A percentile compares a stretch with the other conserved stretches of the same genome.
Conservation (phyloP, 768 basidiomycete species). For the Cantharellus anzutake region DNA sequence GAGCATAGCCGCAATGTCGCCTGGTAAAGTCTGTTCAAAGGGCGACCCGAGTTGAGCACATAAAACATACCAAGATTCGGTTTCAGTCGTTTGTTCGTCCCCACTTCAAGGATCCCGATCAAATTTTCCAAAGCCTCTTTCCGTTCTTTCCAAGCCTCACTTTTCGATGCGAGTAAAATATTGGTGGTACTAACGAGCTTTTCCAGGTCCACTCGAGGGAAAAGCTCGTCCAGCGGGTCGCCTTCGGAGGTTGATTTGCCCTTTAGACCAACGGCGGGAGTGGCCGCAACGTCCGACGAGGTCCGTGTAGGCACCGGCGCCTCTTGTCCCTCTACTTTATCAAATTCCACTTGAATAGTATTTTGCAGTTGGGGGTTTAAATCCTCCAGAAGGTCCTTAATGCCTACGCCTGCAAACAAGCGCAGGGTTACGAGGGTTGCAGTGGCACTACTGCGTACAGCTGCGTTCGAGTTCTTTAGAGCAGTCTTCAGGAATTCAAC, state of each 20-base stretch:
- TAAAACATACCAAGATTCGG: conserved; percentile 54
- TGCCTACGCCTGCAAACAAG: conserved; percentile 77
- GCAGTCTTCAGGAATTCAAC: conserved; percentile 82
- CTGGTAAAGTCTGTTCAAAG: conserved; percentile 21
- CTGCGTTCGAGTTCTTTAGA: conserved; percentile 84
- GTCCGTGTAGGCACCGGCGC: conserved; percentile 62
- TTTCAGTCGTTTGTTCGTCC: conserved; percentile 82
- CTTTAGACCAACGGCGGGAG: conserved; percentile 24
- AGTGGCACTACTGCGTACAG: conserved; percentile 84
- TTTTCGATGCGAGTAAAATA: conserved; percentile 68
- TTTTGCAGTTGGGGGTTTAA: conserved; percentile 82
- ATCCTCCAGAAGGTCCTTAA: conserved; percentile 85
- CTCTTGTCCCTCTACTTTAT: conserved; percentile 63
- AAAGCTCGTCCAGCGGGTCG: conserved; percentile 83
- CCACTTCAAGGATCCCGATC: conserved; percentile 72
- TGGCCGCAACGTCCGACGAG: conserved; percentile 52
- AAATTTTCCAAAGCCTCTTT: conserved; percentile 85
- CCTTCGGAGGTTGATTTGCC: conserved; percentile 13
- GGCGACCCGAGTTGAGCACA: neutral
- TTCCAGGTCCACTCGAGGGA: conserved; percentile 89
- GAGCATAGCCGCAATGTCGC: conserved; percentile 76
- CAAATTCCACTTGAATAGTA: conserved; percentile 84
- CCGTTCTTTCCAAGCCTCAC: conserved; percentile 90
- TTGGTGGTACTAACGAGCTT: conserved; percentile 64
- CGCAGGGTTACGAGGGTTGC: conserved; percentile 82